Evolutionary conservation across 106 monocot species (phyloP).

Genomic region (Posidonia australis): DNA sequence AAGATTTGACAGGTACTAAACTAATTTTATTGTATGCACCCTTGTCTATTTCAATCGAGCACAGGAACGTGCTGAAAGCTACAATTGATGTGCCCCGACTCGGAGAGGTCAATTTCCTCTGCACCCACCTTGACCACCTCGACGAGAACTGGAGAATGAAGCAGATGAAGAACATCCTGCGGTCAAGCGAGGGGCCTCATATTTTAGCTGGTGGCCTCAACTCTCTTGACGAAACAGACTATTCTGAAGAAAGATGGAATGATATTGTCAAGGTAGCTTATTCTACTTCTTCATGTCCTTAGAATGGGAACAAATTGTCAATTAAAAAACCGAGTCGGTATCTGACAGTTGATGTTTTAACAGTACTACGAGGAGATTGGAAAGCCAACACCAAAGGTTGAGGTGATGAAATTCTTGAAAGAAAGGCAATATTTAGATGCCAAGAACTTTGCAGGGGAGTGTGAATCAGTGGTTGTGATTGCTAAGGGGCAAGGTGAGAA

Average conservation of each 20-base stretch:
- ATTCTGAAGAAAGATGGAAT: constrained; percentile 59
- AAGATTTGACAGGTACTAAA: neutral
- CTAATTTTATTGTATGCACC: neutral
- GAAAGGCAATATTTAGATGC: constrained; percentile 53
- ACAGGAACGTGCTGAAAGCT: constrained; percentile 64
- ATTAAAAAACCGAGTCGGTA: neutral
- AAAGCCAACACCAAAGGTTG: constrained; percentile 75
- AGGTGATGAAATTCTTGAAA: constrained; percentile 74
- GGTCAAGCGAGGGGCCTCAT: constrained; percentile 50
- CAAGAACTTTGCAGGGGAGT: constrained; percentile 80
- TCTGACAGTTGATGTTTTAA: constrained; percentile 22
- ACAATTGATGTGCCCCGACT: constrained; percentile 15
- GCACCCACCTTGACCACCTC: constrained; percentile 88
- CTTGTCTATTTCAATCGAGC: neutral
- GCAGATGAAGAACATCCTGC: constrained; percentile 59
- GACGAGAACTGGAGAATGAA: constrained; percentile 93
- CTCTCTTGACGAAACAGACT: constrained; percentile 65
- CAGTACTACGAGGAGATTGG: constrained; percentile 23
- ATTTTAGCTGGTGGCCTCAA: constrained; percentile 77
- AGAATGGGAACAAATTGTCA: too few species aligned
- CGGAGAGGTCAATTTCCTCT: constrained; percentile 24
- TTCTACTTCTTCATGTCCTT: too few species aligned
- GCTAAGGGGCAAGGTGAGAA: constrained; percentile 82
- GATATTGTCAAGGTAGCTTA: constrained; percentile 15
- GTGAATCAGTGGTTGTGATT: constrained; percentile 64